Percentiles rank a stretch among this genome's conserved stretches.
Evolutionary conservation across 2,329 filamentous ascomycete species (phyloP).

Genomic region (Stagonosporopsis cucurbitacearum): DNA sequence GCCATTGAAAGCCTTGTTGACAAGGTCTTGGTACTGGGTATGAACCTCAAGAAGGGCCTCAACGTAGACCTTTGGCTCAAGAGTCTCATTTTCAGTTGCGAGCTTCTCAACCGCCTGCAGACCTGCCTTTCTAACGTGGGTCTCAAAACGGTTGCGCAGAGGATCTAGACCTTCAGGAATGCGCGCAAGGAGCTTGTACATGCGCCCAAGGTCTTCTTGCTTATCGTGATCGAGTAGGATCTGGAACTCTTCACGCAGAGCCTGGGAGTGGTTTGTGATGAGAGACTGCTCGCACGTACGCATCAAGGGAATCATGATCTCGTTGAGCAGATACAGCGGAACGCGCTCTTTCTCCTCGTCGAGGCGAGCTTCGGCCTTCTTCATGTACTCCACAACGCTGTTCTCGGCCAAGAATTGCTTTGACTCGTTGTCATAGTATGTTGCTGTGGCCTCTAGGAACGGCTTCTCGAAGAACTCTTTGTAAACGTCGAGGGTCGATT

Average conservation of each 20-base stretch:
- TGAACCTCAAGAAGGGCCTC: constrained; percentile 94
- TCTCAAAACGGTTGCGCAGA: constrained; percentile 84
- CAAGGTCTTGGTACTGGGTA: constrained; percentile 87
- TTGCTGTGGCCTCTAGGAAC: constrained; percentile 82
- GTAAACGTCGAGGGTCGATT: constrained; percentile 95
- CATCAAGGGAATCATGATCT: constrained; percentile 85
- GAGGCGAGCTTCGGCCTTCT: constrained; percentile 90
- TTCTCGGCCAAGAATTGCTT: constrained; percentile 95
- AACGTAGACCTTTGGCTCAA: constrained; percentile 96
- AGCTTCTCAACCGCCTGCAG: constrained; percentile 90
- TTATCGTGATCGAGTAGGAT: constrained; percentile 90
- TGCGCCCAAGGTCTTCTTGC: constrained; percentile 92
- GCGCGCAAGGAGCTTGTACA: constrained; percentile 89
- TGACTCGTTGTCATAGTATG: constrained; percentile 91
- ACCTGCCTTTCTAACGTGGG: constrained; percentile 89
- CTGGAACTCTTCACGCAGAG: constrained; percentile 97
- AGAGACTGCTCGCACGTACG: constrained; percentile 87
- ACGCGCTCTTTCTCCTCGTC: constrained; percentile 95
- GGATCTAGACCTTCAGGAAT: constrained; percentile 93
- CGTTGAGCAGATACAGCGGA: constrained; percentile 85
- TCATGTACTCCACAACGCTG: constrained; percentile 99
- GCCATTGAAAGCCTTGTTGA: constrained; percentile 90
- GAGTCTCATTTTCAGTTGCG: constrained; percentile 81
- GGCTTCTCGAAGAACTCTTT: constrained; percentile 90
- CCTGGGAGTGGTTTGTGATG: constrained; percentile 82